These are phyloP conservation scores for Ophiocordyceps camponoti-floridani DNA, from an alignment of 2,329 filamentous ascomycete genomes.

Conservation along the genomic window DNA sequence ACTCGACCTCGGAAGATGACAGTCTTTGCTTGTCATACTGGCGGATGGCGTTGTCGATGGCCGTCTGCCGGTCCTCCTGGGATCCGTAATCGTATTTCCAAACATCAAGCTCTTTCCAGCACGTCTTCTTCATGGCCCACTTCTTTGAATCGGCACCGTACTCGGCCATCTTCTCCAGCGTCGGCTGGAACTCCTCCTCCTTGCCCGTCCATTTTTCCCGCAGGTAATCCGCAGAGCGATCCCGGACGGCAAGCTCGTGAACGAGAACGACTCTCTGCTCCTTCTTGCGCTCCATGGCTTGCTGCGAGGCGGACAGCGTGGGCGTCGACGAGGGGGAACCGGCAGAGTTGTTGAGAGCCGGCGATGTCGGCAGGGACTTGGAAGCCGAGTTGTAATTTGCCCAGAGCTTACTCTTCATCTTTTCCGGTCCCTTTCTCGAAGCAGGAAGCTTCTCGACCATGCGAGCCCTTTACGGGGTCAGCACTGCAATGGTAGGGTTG, in stretches of 20 bases:
- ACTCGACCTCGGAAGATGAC: constrained; percentile 35
- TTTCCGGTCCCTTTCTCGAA: constrained; percentile 14
- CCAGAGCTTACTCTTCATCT: constrained; percentile 24
- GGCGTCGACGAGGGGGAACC: constrained; percentile 34
- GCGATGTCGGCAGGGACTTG: constrained; percentile 31
- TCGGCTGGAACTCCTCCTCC: constrained; percentile 33
- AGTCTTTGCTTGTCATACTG: constrained; percentile 41
- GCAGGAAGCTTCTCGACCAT: constrained; percentile 15
- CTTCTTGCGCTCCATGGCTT: constrained; percentile 33
- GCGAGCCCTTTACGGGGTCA: constrained; percentile 14
- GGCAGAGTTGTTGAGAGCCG: constrained; percentile 33
- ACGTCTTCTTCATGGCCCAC: constrained; percentile 36
- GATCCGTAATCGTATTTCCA: constrained; percentile 41
- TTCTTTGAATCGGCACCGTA: constrained; percentile 27
- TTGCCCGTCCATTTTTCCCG: constrained; percentile 30
- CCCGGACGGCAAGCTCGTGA: constrained; percentile 39
- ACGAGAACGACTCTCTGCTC: constrained; percentile 35
- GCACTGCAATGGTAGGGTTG: constrained; percentile 5
- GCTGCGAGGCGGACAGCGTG: constrained; percentile 29
- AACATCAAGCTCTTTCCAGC: constrained; percentile 46
- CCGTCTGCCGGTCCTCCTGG: constrained; percentile 35
- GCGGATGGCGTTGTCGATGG: constrained; percentile 42
- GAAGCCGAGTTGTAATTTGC: constrained; percentile 19
- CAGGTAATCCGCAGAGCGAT: constrained; percentile 31
- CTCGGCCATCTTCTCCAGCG: constrained; percentile 40